phyloP scores from a whole-genome alignment of 345 rosid species.

The Eucalyptus urophylla region DNA sequence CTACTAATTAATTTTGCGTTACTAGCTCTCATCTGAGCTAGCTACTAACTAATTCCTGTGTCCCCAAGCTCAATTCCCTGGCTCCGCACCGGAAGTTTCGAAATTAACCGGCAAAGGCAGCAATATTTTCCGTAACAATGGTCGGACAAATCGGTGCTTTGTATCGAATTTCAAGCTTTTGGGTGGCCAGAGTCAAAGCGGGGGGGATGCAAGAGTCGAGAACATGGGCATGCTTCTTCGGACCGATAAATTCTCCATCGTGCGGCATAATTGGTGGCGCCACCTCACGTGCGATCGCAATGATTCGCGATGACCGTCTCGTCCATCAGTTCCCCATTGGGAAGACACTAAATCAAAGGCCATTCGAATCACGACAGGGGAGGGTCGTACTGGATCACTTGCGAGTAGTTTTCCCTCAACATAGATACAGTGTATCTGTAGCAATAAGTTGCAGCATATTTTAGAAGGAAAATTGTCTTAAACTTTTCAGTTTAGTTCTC shows the following conservation, averaged over 20 bases:
- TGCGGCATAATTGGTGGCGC: background rate
- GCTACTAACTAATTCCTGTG: accelerated
- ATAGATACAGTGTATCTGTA: background rate
- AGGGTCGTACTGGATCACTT: background rate
- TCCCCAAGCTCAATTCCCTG: background rate
- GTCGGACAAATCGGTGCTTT: background rate
- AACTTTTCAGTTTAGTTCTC: background rate
- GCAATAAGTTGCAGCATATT: background rate
- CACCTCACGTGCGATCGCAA: background rate
- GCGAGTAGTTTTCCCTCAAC: background rate
- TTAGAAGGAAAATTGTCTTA: too few relatives aligned
- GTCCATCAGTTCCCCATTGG: background rate
- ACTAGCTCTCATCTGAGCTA: background rate
- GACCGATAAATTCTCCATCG: background rate
- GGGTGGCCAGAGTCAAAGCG: background rate
- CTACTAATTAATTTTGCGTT: too few relatives aligned
- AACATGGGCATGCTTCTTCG: background rate
- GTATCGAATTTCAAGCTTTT: background rate
- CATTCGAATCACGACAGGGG: background rate
- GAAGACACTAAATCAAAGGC: background rate
- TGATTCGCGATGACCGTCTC: background rate
- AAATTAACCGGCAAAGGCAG: background rate
- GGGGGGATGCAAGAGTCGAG: background rate
- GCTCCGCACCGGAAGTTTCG: background rate
- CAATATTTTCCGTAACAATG: background rate